A percentile compares a stretch with the other conserved stretches of the same genome.
Conservation (phyloP, 2,329 filamentous ascomycete genomes). For the Exophiala viscosa region DNA sequence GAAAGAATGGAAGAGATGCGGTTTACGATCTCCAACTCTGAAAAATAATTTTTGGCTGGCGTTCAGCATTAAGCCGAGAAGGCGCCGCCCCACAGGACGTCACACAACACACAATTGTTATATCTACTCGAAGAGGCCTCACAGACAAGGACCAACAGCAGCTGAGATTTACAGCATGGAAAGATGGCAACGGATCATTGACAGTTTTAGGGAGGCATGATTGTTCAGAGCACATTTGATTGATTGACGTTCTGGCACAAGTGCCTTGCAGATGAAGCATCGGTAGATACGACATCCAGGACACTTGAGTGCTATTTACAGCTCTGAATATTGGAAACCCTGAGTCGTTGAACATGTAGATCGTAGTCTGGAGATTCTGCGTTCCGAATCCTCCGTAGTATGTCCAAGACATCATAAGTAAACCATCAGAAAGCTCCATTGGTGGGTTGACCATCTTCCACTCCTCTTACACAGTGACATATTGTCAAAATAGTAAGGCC, state of each 20-base stretch:
- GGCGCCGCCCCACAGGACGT: conserved; percentile 1
- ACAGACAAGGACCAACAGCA: background rate
- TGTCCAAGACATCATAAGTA: conserved; percentile 27
- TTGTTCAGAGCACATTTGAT: conserved; percentile 10
- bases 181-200: no score
- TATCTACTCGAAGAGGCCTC: background rate
- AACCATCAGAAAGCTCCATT: conserved; percentile 27
- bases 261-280: background rate
- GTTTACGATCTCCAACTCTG: conserved; percentile 6
- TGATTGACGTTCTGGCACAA: conserved; percentile 6
- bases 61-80: background rate
- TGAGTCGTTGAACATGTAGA: conserved; percentile 16
- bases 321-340: conserved; percentile 15
- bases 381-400: conserved; percentile 9
- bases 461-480: conserved; percentile 26
- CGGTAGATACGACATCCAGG: background rate
- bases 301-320: conserved; percentile 7
- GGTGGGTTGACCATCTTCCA: conserved; percentile 24
- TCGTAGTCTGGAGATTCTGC: conserved; percentile 8
- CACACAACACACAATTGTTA: background rate
- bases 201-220: background rate
- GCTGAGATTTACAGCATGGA: no score
- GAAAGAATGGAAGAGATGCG: background rate
- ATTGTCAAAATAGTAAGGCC: conserved; percentile 22
- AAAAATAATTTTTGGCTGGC: conserved; percentile 9